Evolutionary conservation across 306 rosid genomes (phyloP).

Genomic region (Hippophae tibetana): DNA sequence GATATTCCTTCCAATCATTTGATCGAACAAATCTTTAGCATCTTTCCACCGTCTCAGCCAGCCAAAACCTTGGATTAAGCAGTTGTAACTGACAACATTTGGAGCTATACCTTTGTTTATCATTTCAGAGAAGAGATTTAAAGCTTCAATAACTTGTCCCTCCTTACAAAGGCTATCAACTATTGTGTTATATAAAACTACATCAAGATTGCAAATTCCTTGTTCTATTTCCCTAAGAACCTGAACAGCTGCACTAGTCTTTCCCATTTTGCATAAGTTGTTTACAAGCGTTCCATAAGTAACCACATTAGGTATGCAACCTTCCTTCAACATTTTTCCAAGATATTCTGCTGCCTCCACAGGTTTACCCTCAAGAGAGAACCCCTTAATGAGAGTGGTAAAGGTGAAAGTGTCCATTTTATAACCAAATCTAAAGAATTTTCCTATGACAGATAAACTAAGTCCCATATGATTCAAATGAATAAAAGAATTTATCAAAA

Average conservation of each 20-base stretch:
- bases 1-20: neutral
- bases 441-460: conserved; percentile 18
- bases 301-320: conserved; percentile 6
- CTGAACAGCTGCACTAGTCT: conserved; percentile 9
- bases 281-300: conserved; percentile 21
- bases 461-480: conserved; percentile 6
- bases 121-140: conserved; percentile 23
- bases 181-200: conserved; percentile 17
- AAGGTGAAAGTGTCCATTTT: conserved; percentile 8
- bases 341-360: neutral
- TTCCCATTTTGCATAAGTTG: conserved; percentile 21
- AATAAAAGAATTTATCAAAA: conserved; percentile 23
- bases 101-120: neutral
- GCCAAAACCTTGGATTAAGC: conserved; percentile 1
- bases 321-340: neutral
- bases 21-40: conserved; percentile 2
- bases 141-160: conserved; percentile 16
- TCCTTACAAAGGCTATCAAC: conserved; percentile 23
- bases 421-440: conserved; percentile 15
- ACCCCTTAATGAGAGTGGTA: conserved; percentile 20
- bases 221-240: conserved; percentile 15
- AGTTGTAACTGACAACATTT: neutral
- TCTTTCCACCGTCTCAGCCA: conserved; percentile 1
- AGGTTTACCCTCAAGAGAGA: conserved; percentile 13
- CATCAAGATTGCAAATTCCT: conserved; percentile 4